Evolutionary conservation across 1,284 basidiomycete species (phyloP).

Genomic region (Veloporphyrellus conicus): DNA sequence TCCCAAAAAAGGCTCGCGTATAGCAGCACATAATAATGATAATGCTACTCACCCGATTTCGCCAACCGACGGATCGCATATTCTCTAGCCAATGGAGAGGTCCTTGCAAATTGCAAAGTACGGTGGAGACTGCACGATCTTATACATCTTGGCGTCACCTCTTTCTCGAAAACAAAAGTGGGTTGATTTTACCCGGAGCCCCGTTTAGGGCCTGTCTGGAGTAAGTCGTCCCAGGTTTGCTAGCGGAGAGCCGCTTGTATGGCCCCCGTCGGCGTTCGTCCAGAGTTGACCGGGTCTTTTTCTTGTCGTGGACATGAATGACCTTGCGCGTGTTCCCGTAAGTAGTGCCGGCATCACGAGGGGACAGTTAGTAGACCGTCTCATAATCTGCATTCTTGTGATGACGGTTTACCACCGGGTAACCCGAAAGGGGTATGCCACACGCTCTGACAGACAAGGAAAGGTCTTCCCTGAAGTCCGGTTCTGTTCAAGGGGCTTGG

Average conservation of each 20-base stretch:
- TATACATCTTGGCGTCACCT: too few relatives aligned
- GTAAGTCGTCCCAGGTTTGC: not conserved
- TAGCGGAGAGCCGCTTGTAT: not conserved
- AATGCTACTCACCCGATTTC: too few relatives aligned
- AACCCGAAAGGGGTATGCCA: not conserved
- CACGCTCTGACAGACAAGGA: conserved; percentile 1
- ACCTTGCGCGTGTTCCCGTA: not conserved
- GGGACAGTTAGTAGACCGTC: not conserved
- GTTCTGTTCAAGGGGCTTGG: not conserved
- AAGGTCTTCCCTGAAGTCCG: not conserved
- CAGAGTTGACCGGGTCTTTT: not conserved
- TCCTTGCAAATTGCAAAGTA: too few relatives aligned
- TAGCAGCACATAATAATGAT: too few relatives aligned
- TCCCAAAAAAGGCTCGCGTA: too few relatives aligned
- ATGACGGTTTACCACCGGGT: not conserved
- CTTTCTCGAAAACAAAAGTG: too few relatives aligned
- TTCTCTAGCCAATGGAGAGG: too few relatives aligned
- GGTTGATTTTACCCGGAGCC: too few relatives aligned
- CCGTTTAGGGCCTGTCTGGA: too few relatives aligned
- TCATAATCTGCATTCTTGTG: not conserved
- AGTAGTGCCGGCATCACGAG: not conserved
- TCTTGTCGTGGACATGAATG: conserved; percentile 2
- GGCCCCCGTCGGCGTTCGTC: not conserved
- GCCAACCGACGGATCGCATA: too few relatives aligned
- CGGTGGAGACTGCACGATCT: too few relatives aligned